Conservation (phyloP, 1,139 yeast genomes). For the Kodamaea sp. region DNA sequence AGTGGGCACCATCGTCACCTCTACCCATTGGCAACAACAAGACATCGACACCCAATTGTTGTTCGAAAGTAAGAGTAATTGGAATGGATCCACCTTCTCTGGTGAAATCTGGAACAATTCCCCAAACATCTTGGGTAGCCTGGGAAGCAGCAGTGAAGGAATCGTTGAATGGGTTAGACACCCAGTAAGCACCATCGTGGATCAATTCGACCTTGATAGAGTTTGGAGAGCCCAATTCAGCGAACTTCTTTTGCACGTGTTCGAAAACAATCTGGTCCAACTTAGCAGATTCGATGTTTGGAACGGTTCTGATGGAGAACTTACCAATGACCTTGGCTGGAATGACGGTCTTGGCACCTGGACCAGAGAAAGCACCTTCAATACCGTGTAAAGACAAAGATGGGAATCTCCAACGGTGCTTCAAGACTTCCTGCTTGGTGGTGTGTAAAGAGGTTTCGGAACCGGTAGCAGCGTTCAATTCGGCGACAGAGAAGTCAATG, state of each 20-base stretch:
- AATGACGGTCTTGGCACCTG: conserved; percentile 97
- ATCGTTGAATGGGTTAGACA: conserved; percentile 89
- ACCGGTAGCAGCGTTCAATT: conserved; percentile 86
- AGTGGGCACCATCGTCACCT: conserved; percentile 99
- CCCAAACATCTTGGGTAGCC: conserved; percentile 95
- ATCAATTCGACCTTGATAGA: conserved; percentile 68
- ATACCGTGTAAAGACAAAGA: conserved; percentile 94
- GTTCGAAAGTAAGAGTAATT: conserved; percentile 88
- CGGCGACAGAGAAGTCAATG: conserved; percentile 83
- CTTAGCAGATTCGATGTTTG: conserved; percentile 80
- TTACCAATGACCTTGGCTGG: conserved; percentile 94
- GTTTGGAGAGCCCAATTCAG: conserved; percentile 74
- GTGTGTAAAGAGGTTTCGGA: conserved; percentile 78
- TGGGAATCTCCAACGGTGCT: conserved; percentile 99
- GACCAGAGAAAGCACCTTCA: conserved; percentile 93
- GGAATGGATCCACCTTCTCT: conserved; percentile 99
- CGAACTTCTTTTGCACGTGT: conserved; percentile 67
- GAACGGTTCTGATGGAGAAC: conserved; percentile 96
- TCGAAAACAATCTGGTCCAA: conserved; percentile 76
- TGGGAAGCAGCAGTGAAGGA: conserved; percentile 91
- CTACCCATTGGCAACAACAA: conserved; percentile 94
- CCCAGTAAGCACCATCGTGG: conserved; percentile 97
- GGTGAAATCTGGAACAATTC: conserved; percentile 92
- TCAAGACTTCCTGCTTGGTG: conserved; percentile 78
- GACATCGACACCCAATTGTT: conserved; percentile 81